Evolutionary conservation across 2,329 filamentous ascomycete species (phyloP).

Genomic region (Xylaria sp.): DNA sequence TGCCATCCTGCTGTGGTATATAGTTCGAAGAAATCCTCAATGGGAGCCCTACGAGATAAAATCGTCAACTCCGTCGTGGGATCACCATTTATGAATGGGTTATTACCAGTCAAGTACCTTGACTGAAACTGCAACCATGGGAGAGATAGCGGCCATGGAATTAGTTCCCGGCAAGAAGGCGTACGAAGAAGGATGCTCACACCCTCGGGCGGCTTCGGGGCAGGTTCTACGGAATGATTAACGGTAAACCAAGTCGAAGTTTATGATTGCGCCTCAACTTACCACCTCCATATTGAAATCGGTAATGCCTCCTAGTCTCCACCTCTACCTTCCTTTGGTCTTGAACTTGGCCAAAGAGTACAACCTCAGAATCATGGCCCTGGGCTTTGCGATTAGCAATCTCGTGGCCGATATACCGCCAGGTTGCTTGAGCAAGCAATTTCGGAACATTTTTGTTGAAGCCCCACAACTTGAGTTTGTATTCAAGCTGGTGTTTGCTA

Average conservation of each 20-base stretch:
- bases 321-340: not conserved
- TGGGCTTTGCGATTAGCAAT: not conserved
- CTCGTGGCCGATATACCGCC: not conserved
- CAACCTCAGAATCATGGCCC: not conserved
- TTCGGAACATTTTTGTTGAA: not conserved
- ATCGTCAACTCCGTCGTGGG: not conserved
- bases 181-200: not conserved
- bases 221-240: not conserved
- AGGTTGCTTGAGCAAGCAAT: not conserved
- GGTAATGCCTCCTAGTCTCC: not conserved
- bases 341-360: not conserved
- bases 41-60: not conserved
- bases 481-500: conserved; percentile 4
- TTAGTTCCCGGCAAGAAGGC: not conserved
- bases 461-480: not conserved
- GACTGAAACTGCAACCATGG: not conserved
- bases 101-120: not conserved
- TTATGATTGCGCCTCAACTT: not conserved
- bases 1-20: not conserved
- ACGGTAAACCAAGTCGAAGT: not conserved
- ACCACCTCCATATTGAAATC: not conserved
- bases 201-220: not conserved
- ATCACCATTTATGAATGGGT: not conserved
- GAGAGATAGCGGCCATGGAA: not conserved
- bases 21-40: not conserved